Conservation (phyloP, 2,329 filamentous ascomycete species). For the Cephalotrichum gorgonifer region DNA sequence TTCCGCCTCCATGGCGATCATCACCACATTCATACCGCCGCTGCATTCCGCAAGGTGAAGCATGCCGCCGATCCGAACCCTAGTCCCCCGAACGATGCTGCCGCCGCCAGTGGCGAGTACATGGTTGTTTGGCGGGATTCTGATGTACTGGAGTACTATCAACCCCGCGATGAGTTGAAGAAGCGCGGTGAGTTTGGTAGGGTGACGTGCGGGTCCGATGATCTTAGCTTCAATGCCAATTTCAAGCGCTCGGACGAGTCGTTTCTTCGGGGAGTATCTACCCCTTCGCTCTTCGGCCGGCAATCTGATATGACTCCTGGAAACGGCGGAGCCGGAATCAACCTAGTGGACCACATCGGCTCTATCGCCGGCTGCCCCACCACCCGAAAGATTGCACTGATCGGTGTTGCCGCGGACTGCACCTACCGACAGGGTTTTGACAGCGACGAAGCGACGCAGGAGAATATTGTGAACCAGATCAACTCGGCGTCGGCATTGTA, state of each 20-base stretch:
- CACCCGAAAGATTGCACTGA: conserved; percentile 81
- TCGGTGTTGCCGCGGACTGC: conserved; percentile 91
- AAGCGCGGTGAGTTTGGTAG: conserved; percentile 41
- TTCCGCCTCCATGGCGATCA: conserved; percentile 74
- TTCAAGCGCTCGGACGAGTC: conserved; percentile 48
- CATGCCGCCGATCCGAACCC: conserved; percentile 55
- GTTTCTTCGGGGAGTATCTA: conserved; percentile 49
- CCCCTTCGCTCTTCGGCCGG: conserved; percentile 60
- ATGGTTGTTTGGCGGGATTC: conserved; percentile 93
- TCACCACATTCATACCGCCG: conserved; percentile 74
- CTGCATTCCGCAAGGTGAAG: conserved; percentile 63
- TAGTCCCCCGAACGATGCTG: conserved; percentile 8
- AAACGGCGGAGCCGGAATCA: conserved; percentile 64
- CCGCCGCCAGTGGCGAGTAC: conserved; percentile 51
- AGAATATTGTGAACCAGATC: conserved; percentile 73
- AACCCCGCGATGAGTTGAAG: conserved; percentile 45
- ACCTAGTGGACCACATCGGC: conserved; percentile 70
- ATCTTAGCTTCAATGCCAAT: conserved; percentile 68
- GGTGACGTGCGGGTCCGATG: conserved; percentile 60
- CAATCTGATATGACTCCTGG: conserved; percentile 62
- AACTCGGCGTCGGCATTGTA: conserved; percentile 82
- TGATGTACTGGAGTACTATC: conserved; percentile 48
- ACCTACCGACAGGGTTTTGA: conserved; percentile 69
- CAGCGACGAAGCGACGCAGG: conserved; percentile 45
- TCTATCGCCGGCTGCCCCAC: conserved; percentile 74